These are phyloP conservation scores for Rhodotorula sp. DNA, from an alignment of 1,284 basidiomycete genomes.

Conservation along the genomic window DNA sequence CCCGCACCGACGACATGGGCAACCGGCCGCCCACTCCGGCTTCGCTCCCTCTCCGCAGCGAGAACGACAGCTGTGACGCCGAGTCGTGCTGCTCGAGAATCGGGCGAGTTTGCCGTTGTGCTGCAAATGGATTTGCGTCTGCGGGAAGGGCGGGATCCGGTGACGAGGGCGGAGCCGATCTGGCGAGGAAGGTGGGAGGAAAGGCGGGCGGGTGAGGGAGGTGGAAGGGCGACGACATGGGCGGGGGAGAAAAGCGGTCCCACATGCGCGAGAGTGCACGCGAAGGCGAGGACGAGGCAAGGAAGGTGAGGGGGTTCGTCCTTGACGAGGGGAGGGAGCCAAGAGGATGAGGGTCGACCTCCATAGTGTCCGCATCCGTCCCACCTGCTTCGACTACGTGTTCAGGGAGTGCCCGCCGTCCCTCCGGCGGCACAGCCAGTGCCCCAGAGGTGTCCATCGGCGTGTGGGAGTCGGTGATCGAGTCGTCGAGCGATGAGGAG, in stretches of 20 bases:
- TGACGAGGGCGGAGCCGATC: too few relatives aligned
- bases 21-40: not conserved
- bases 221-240: conserved; percentile 3
- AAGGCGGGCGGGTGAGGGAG: not conserved
- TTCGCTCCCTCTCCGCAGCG: conserved; percentile 4
- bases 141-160: not conserved
- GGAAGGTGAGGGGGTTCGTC: not conserved
- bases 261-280: conserved; percentile 1
- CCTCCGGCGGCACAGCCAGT: too few relatives aligned
- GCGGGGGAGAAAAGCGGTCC: conserved; percentile 10
- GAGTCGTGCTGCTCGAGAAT: conserved; percentile 19
- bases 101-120: not conserved
- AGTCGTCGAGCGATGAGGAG: too few relatives aligned
- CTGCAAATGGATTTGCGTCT: not conserved
- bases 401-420: too few relatives aligned
- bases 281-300: not conserved
- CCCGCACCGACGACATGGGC: not conserved
- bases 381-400: too few relatives aligned
- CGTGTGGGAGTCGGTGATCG: too few relatives aligned
- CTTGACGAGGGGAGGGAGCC: not conserved
- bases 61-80: conserved; percentile 28
- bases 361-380: too few relatives aligned
- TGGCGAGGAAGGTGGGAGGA: not conserved
- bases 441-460: too few relatives aligned
- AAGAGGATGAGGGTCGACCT: too few relatives aligned